phyloP scores from a whole-genome alignment of 495 filamentous ascomycete species.

The Podospora didyma region DNA sequence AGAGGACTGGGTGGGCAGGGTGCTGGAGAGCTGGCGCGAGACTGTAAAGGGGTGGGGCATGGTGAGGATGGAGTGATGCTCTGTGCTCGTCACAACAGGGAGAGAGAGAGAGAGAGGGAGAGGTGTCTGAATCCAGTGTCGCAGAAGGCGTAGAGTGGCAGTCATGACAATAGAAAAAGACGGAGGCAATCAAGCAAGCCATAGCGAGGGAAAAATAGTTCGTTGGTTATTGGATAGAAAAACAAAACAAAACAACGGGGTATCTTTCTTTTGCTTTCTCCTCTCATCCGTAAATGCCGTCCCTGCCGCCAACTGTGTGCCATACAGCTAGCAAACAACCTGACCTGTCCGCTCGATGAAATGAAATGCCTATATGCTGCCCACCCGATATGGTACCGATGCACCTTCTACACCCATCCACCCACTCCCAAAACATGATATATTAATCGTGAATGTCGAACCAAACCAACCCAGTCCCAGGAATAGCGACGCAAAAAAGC shows the following conservation, averaged over 20 bases:
- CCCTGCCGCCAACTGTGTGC: not conserved
- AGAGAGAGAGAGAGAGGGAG: too few species aligned
- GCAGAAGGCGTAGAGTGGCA: too few species aligned
- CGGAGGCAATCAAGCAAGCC: too few species aligned
- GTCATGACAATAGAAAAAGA: not conserved
- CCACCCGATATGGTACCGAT: not conserved
- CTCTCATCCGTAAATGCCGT: not conserved
- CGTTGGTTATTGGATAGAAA: too few species aligned
- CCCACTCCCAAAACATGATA: too few species aligned
- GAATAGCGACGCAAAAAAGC: too few species aligned
- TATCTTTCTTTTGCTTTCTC: not conserved
- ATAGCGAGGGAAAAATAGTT: too few species aligned
- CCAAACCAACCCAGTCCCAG: too few species aligned
- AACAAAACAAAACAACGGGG: not conserved
- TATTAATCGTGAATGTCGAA: too few species aligned
- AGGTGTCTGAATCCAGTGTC: too few species aligned
- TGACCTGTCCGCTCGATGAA: not conserved
- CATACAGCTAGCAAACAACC: too few species aligned
- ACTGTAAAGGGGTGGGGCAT: conserved; percentile 38
- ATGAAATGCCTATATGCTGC: not conserved
- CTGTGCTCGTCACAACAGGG: too few species aligned
- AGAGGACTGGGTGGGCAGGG: conserved; percentile 38
- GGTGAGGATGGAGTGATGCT: conserved; percentile 25
- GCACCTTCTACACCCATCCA: not conserved
- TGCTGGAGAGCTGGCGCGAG: conserved; percentile 43